phyloP scores from a whole-genome alignment of 1,284 basidiomycete species.

The Kalmanozyma brasiliensis region DNA sequence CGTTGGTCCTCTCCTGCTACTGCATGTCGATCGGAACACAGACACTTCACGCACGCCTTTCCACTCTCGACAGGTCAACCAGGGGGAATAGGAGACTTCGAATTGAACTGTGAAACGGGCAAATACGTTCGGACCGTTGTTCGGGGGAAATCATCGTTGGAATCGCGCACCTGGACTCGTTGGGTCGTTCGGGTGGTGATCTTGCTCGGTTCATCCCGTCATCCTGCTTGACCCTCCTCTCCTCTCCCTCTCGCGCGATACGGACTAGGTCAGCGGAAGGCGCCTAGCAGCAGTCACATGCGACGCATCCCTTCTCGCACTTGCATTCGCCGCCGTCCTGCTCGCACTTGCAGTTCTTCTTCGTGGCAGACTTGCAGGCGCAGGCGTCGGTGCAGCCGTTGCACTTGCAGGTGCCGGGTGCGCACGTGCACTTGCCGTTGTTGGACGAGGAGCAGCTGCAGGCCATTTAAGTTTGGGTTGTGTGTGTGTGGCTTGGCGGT shows the following conservation, averaged over 20 bases:
- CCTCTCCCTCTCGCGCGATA: background rate
- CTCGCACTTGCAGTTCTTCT: constrained; percentile 46
- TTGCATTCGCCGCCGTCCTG: constrained; percentile 33
- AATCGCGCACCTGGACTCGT: too few relatives aligned
- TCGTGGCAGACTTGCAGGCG: constrained; percentile 19
- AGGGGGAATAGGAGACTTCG: too few relatives aligned
- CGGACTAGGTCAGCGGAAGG: background rate
- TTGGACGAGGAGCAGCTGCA: constrained; percentile 31
- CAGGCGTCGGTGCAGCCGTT: constrained; percentile 40
- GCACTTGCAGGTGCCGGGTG: constrained; percentile 32
- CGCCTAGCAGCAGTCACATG: constrained; percentile 47
- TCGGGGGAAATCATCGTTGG: too few relatives aligned
- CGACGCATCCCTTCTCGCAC: constrained; percentile 36
- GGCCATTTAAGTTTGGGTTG: constrained; percentile 29
- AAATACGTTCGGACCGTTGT: too few relatives aligned
- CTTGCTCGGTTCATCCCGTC: too few relatives aligned
- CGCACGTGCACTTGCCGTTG: constrained; percentile 35
- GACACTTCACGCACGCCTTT: too few relatives aligned
- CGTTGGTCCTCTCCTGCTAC: too few relatives aligned
- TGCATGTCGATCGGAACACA: too few relatives aligned
- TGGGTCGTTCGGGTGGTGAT: too few relatives aligned
- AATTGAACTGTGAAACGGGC: too few relatives aligned
- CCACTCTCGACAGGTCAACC: too few relatives aligned
- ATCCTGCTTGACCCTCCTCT: too few relatives aligned
- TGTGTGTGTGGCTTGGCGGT: background rate